phyloP scores from a whole-genome alignment of 352 stramenopile genomes.

The Pythium rhizo-oryzae region DNA sequence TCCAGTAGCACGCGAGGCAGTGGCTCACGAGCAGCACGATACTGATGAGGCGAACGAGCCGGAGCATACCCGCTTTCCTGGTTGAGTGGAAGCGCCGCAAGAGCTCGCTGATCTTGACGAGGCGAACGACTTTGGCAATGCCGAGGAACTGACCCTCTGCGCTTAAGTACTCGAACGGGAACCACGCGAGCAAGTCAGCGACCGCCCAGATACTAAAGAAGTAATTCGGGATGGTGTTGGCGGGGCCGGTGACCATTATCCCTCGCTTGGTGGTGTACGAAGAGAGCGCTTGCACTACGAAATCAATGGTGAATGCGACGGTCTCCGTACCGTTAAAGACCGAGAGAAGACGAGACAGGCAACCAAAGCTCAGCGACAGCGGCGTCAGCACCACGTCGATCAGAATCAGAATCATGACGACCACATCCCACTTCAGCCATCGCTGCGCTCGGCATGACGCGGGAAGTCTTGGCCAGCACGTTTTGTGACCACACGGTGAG shows the following conservation, averaged over 20 bases:
- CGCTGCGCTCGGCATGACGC: slow-evolving; percentile 25
- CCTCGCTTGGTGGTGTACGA: slow-evolving; percentile 57
- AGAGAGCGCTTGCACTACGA: slow-evolving; percentile 55
- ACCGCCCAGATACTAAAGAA: slow-evolving; percentile 56
- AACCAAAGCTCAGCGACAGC: slow-evolving; percentile 53
- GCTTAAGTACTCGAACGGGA: slow-evolving; percentile 59
- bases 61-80: slow-evolving; percentile 65
- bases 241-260: slow-evolving; percentile 49
- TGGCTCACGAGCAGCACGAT: slow-evolving; percentile 62
- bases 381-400: slow-evolving; percentile 59
- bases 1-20: slow-evolving; percentile 67
- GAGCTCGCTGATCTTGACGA: slow-evolving; percentile 66
- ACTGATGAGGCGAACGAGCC: slow-evolving; percentile 52
- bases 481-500: slow-evolving; percentile 13
- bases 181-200: slow-evolving; percentile 70
- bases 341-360: slow-evolving; percentile 28
- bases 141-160: slow-evolving; percentile 50
- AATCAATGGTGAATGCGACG: slow-evolving; percentile 57
- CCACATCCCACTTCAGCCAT: slow-evolving; percentile 51
- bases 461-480: slow-evolving; percentile 5
- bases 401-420: slow-evolving; percentile 59
- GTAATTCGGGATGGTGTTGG: slow-evolving; percentile 49
- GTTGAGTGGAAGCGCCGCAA: slow-evolving; percentile 53
- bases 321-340: slow-evolving; percentile 44
- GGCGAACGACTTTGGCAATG: slow-evolving; percentile 65